Percentiles rank a stretch among this genome's conserved stretches.
These are phyloP conservation scores for Nevesoporus exiguus DNA, from an alignment of 768 basidiomycete species.

Conservation along the genomic window DNA sequence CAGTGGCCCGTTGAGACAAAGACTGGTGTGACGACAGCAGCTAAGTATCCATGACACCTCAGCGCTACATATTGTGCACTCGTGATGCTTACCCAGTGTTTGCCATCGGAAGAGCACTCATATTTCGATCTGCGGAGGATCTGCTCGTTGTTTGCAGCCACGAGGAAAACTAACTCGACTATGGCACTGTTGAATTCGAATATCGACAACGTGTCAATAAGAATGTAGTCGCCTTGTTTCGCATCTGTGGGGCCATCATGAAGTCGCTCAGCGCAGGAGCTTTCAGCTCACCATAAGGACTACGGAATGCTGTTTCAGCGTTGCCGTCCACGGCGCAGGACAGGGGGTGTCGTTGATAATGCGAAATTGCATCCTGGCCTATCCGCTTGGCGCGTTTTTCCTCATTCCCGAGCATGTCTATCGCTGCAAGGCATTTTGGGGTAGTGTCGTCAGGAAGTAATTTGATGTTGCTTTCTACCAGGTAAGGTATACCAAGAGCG, in stretches of 20 bases:
- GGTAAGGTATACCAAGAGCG: conserved; percentile 44
- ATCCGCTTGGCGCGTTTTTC: conserved; percentile 32
- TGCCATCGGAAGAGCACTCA: conserved; percentile 31
- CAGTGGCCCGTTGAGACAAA: conserved; percentile 4
- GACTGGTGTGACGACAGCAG: conserved; percentile 14
- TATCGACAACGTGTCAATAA: conserved; percentile 36
- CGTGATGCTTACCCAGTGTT: conserved; percentile 31
- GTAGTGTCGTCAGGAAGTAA: conserved; percentile 36
- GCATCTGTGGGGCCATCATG: conserved; percentile 19
- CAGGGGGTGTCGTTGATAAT: conserved; percentile 45
- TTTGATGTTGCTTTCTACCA: conserved; percentile 51
- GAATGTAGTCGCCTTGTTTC: conserved; percentile 36
- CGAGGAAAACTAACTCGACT: conserved; percentile 36
- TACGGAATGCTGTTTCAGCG: conserved; percentile 48
- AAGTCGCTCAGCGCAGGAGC: conserved; percentile 6
- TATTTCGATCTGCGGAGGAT: conserved; percentile 29
- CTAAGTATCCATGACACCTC: conserved; percentile 7
- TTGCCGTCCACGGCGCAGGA: conserved; percentile 57
- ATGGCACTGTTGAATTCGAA: conserved; percentile 18
- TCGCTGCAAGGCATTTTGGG: conserved; percentile 25
- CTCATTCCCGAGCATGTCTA: conserved; percentile 45
- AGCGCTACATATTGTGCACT: background rate
- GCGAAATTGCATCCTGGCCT: conserved; percentile 29
- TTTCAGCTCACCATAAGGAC: conserved; percentile 40
- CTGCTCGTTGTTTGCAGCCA: conserved; percentile 32